phyloP scores from a whole-genome alignment of 2,329 filamentous ascomycete genomes.

The Penicillium expansum region DNA sequence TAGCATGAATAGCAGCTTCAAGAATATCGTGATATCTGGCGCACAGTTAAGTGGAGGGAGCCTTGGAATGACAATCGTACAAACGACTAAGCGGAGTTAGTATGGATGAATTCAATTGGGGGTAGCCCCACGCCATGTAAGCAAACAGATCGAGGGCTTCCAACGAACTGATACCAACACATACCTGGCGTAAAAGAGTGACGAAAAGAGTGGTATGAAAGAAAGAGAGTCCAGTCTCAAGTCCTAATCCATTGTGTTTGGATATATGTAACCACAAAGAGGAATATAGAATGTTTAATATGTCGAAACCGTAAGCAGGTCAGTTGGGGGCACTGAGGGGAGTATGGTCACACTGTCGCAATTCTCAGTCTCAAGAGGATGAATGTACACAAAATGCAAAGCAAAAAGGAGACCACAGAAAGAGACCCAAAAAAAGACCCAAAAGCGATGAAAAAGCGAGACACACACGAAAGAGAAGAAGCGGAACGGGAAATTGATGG shows the following conservation, averaged over 20 bases:
- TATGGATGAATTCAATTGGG: background rate
- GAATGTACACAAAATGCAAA: conserved; percentile 1
- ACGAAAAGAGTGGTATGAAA: conserved; percentile 5
- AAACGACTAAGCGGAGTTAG: background rate
- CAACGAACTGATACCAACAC: conserved; percentile 3
- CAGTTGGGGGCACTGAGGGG: conserved; percentile 3
- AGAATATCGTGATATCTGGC: background rate
- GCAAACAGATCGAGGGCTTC: background rate
- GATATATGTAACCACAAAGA: conserved; percentile 1
- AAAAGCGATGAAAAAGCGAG: background rate
- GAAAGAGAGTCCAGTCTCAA: conserved; percentile 3
- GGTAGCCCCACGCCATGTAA: background rate
- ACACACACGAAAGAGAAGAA: conserved; percentile 4
- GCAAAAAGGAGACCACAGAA: background rate
- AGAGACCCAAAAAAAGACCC: background rate
- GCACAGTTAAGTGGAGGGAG: background rate
- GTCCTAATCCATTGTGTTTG: conserved; percentile 22
- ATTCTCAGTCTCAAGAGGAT: background rate
- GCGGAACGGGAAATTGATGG: conserved; percentile 17
- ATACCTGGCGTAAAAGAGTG: conserved; percentile 19
- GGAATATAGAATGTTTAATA: conserved; percentile 3
- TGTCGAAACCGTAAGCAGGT: conserved; percentile 9
- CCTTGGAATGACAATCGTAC: background rate
- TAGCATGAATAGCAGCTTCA: background rate
- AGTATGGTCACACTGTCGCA: conserved; percentile 7